phyloP scores from a whole-genome alignment of 495 filamentous ascomycete species.

The Jackrogersella multiformis region DNA sequence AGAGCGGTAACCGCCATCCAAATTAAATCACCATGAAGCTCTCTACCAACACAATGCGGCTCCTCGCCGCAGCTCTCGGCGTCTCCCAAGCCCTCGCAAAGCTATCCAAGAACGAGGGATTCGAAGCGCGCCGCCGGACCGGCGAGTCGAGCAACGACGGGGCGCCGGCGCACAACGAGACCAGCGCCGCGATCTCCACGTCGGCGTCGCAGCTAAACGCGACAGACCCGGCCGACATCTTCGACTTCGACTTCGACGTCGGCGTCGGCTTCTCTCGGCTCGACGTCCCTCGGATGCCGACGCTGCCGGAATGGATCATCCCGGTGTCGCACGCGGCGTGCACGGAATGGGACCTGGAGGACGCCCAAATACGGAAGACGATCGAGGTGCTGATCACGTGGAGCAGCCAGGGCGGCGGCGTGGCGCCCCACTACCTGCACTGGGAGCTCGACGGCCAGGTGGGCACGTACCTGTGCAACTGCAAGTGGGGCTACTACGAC shows the following conservation, averaged over 20 bases:
- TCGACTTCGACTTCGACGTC: not conserved
- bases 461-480: slow-evolving; percentile 62
- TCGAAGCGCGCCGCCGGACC: not conserved
- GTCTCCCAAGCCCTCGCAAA: not conserved
- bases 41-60: not conserved
- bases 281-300: not conserved
- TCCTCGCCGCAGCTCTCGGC: not conserved
- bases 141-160: not conserved
- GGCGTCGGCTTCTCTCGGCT: not conserved
- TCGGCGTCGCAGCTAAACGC: not conserved
- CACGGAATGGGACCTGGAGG: not conserved
- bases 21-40: slow-evolving; percentile 11
- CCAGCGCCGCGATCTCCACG: not conserved
- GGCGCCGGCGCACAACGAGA: not conserved
- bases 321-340: slow-evolving; percentile 30
- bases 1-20: too few relatives aligned
- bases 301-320: not conserved
- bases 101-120: not conserved
- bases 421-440: not conserved
- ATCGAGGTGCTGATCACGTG: slow-evolving; percentile 2
- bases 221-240: not conserved
- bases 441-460: not conserved
- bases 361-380: not conserved
- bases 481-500: slow-evolving; percentile 17
- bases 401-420: not conserved